Evolutionary conservation across 441 rosid genomes (phyloP).

Genomic region (Pelargonium cotyledonis): DNA sequence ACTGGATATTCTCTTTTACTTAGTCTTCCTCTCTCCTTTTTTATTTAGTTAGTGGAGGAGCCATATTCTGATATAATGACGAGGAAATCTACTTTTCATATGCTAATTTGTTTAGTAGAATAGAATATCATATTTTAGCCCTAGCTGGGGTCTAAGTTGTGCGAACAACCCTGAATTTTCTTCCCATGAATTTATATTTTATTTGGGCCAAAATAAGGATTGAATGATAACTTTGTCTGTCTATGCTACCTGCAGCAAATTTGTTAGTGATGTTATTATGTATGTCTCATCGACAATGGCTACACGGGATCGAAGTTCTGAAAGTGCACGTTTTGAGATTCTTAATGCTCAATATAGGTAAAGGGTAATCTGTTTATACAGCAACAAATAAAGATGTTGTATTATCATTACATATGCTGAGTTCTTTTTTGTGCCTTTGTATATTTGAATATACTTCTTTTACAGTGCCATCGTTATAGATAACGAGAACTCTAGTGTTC

Average conservation of each 20-base stretch:
- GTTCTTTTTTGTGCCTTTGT: background rate
- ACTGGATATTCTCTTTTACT: constrained; percentile 5
- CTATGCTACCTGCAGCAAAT: constrained; percentile 58
- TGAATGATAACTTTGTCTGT: constrained; percentile 22
- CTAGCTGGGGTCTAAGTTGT: too few species aligned
- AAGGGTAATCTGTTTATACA: background rate
- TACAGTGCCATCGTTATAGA: constrained; percentile 76
- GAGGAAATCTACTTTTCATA: background rate
- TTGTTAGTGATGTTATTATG: constrained; percentile 81
- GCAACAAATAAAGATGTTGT: background rate
- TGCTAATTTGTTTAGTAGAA: background rate
- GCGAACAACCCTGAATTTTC: too few species aligned
- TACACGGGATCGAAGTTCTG: constrained; percentile 80
- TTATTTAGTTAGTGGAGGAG: background rate
- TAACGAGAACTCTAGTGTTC: constrained; percentile 68
- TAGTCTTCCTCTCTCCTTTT: background rate
- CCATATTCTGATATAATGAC: background rate
- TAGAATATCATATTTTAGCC: too few species aligned
- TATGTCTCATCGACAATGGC: constrained; percentile 81
- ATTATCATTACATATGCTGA: background rate
- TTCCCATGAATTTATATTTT: background rate
- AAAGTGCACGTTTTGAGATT: constrained; percentile 88
- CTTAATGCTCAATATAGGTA: constrained; percentile 77
- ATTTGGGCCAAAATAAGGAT: constrained; percentile 4
- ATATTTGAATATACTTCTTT: background rate